Evolutionary conservation across 1,284 basidiomycete species (phyloP), one percentile per base, ranked within the genome.

Genomic region (Inonotus obliquus): DNA sequence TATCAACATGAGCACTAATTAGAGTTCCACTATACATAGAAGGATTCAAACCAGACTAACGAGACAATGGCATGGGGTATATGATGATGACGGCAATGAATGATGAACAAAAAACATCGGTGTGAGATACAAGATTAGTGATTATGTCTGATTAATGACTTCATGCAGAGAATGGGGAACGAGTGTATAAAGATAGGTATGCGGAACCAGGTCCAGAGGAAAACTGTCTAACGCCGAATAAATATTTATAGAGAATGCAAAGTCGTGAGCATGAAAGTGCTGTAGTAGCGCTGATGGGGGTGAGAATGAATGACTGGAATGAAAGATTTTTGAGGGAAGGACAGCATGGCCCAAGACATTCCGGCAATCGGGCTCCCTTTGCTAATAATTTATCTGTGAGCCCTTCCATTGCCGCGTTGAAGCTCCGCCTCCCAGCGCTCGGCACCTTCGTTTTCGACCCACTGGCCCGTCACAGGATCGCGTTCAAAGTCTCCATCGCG

Each of bases 401-500:
- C 23, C 23, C 25, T 57, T 25, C 54, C 54, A 10, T 25, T 53
- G 27, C 44, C 38, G 52, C 53, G 57, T 35, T 63, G 63, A 4
- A 61, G 60, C 44, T 61, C 63, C 6, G 80, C 79, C 68, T 89
- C 85, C 89, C 89, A 91, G 23, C 70, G 62, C 21, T 71, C 69
- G 54, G 80, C 81, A 6, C 85, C 84, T 69, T 91, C 86, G 39
- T 81, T 84, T 17, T 81, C 79, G 23, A 78, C 44, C 89, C 89
- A 91, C 44, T 80, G 77, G 13, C 85, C 85, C 0, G 84, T 81
- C 41, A 72, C 62, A 1, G 83, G 72, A 65, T 89, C 80, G 55
- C 84, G 80, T 68, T 92, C 91, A 67, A 92, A 92, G 69, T 92
- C 90, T 0, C 90, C 90, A 71, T 92, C 90, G 54, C 80, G 81